A percentile compares a stretch with the other conserved stretches of the same genome.
These are phyloP conservation scores for Emericellopsis cladophorae DNA, from an alignment of 2,329 filamentous ascomycete genomes.

Conservation along the genomic window DNA sequence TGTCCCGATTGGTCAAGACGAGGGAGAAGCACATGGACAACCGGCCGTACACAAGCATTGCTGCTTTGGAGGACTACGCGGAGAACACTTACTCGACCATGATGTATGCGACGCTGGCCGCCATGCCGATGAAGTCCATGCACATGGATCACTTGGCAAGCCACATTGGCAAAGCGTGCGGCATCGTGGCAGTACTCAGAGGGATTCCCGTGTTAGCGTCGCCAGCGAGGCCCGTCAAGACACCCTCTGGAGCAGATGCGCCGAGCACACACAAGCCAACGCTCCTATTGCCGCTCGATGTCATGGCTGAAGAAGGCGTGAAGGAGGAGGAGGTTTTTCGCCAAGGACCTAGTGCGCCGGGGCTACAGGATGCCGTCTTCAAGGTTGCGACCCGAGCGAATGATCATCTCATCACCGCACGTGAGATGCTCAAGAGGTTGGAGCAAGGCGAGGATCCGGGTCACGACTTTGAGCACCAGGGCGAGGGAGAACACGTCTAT, in stretches of 20 bases:
- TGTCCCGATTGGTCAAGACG: constrained; percentile 65
- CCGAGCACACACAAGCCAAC: constrained; percentile 28
- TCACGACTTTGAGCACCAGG: constrained; percentile 80
- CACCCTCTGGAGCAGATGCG: constrained; percentile 23
- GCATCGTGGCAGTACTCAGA: constrained; percentile 75
- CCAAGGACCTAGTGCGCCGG: constrained; percentile 62
- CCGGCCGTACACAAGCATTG: constrained; percentile 62
- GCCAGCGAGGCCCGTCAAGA: constrained; percentile 35
- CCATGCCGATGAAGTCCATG: constrained; percentile 67
- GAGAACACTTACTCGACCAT: constrained; percentile 93
- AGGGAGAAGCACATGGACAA: constrained; percentile 76
- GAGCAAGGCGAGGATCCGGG: constrained; percentile 61
- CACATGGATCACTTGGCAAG: constrained; percentile 87
- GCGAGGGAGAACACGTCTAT: constrained; percentile 56
- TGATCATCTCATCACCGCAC: constrained; percentile 86
- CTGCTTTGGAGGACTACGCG: constrained; percentile 72
- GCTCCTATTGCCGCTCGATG: constrained; percentile 72
- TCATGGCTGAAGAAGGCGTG: constrained; percentile 73
- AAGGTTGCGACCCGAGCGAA: constrained; percentile 85
- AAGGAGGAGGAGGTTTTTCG: constrained; percentile 85
- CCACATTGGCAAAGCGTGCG: constrained; percentile 88
- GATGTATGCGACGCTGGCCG: constrained; percentile 75
- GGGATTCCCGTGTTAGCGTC: constrained; percentile 84
- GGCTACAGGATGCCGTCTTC: constrained; percentile 83
- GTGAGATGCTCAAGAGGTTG: constrained; percentile 80